Evolutionary conservation across 805 yeast species (phyloP), one percentile per base, ranked within the genome.

Genomic region (Priceomyces fermenticarens): DNA sequence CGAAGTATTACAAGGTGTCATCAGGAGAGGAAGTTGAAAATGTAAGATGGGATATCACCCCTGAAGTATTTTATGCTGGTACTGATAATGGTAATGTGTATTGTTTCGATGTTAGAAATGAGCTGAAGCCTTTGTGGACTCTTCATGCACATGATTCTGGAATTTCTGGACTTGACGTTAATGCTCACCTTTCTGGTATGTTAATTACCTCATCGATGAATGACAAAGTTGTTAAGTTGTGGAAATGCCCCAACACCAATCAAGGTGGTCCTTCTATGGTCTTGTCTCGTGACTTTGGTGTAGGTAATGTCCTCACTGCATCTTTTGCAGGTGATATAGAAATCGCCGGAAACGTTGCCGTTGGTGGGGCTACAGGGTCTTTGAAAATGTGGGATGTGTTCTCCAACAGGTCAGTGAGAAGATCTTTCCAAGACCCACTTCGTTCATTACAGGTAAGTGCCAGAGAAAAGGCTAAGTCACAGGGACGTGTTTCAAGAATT

Each of bases 141-240:
- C 72, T 93, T 52, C 96, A 93, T 63, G 98, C 98, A 2, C 99
- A 93, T 61, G 98, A 93, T 65, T 78, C 95, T 2, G 97, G 96
- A 46, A 84, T 93, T 46, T 84, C 97, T 3, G 73, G 91, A 2
- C 74, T 93, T 51, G 84, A 83, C 50, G 75, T 83, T 29, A 90
- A 88, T 65, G 58, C 60, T 17, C 77, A 70, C 57, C 60, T 88
- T 26, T 81, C 83, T 17, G 93, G 91, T 13, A 66, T 87, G 72
- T 63, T 93, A 57, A 80, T 82, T 16, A 88, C 98, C 1, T 83
- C 93, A 38, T 96, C 97, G 4, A 85, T 86, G 89, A 87, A 90
- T 41, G 99, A 93, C 54, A 87, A 86, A 63, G 64, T 67, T 10
- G 80, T 89, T 40, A 93, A 93, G 63, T 67, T 93, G 39, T 93